Conservation (phyloP, 2,329 filamentous ascomycete species). For the Westerdykella sp. region DNA sequence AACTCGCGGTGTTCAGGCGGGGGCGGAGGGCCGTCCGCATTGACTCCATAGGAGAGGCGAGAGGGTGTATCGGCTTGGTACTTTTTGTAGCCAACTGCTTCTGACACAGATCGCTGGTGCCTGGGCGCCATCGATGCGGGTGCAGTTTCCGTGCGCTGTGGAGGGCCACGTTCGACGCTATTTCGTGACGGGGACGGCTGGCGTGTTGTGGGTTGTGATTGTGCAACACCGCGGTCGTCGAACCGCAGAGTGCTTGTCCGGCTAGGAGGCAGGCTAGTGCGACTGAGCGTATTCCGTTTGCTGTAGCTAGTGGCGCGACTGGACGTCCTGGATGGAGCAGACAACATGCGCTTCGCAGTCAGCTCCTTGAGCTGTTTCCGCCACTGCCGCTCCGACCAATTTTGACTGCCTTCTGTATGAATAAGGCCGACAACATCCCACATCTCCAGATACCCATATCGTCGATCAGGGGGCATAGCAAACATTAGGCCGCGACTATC, state of each 20-base stretch:
- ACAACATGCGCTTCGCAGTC: slow-evolving; percentile 70
- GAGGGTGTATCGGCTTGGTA: slow-evolving; percentile 38
- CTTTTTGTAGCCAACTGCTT: slow-evolving; percentile 41
- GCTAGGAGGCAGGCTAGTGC: slow-evolving; percentile 35
- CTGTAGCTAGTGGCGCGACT: slow-evolving; percentile 24
- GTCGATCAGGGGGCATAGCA: slow-evolving; percentile 82
- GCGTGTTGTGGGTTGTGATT: slow-evolving; percentile 42
- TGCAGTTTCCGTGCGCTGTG: slow-evolving; percentile 41
- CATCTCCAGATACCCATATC: slow-evolving; percentile 86
- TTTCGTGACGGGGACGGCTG: slow-evolving; percentile 38
- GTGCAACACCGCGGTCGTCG: slow-evolving; percentile 37
- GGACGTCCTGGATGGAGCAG: slow-evolving; percentile 32
- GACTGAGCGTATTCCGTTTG: slow-evolving; percentile 41
- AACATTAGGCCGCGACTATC: slow-evolving; percentile 94
- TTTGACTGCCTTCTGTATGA: slow-evolving; percentile 65
- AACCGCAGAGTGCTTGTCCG: slow-evolving; percentile 36
- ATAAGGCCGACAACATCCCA: slow-evolving; percentile 79
- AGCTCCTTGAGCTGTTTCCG: slow-evolving; percentile 81
- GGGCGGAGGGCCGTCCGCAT: slow-evolving; percentile 32
- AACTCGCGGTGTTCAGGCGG: slow-evolving; percentile 37
- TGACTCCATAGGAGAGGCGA: slow-evolving; percentile 34
- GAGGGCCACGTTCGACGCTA: slow-evolving; percentile 18
- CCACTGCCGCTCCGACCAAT: slow-evolving; percentile 86
- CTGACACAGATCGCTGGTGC: slow-evolving; percentile 47
- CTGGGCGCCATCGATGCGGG: slow-evolving; percentile 29